These are phyloP conservation scores for Penicillium sp. DNA, from an alignment of 2,329 filamentous ascomycete genomes.

Conservation along the genomic window DNA sequence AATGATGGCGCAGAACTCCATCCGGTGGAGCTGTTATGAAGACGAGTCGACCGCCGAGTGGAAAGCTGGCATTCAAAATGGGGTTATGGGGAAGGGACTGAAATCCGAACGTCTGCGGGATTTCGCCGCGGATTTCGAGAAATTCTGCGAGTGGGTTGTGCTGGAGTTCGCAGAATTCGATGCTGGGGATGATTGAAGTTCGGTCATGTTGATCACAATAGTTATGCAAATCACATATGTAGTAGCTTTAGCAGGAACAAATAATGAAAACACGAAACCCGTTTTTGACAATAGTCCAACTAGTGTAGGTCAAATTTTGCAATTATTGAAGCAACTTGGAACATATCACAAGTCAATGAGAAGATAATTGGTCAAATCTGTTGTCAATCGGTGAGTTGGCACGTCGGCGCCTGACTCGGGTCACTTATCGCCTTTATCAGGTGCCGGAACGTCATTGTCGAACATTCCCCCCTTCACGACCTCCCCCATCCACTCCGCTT, in stretches of 20 bases:
- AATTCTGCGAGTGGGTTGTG: constrained; percentile 88
- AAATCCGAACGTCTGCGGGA: constrained; percentile 72
- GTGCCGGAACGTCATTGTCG: constrained; percentile 34
- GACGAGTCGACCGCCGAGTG: constrained; percentile 72
- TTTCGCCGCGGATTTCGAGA: constrained; percentile 82
- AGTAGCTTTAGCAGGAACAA: not conserved
- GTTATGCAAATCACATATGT: not conserved
- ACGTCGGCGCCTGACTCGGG: constrained; percentile 24
- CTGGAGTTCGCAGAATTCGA: constrained; percentile 65
- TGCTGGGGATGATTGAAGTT: constrained; percentile 38
- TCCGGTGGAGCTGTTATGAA: constrained; percentile 86
- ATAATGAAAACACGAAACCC: not conserved
- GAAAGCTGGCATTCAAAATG: constrained; percentile 70
- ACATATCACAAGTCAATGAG: not conserved
- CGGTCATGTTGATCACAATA: constrained; percentile 20
- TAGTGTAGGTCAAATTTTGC: not conserved
- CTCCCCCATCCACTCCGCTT: constrained; percentile 3
- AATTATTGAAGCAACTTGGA: not conserved
- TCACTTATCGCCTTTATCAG: constrained; percentile 28
- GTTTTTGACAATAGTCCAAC: not conserved
- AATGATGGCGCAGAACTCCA: constrained; percentile 85
- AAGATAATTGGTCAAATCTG: constrained; percentile 1
- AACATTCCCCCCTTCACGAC: constrained; percentile 15
- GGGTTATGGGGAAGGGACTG: constrained; percentile 67
- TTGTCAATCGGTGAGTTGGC: constrained; percentile 7